Evolutionary conservation across 768 basidiomycete genomes (phyloP).

Genomic region (Mycena maculata): DNA sequence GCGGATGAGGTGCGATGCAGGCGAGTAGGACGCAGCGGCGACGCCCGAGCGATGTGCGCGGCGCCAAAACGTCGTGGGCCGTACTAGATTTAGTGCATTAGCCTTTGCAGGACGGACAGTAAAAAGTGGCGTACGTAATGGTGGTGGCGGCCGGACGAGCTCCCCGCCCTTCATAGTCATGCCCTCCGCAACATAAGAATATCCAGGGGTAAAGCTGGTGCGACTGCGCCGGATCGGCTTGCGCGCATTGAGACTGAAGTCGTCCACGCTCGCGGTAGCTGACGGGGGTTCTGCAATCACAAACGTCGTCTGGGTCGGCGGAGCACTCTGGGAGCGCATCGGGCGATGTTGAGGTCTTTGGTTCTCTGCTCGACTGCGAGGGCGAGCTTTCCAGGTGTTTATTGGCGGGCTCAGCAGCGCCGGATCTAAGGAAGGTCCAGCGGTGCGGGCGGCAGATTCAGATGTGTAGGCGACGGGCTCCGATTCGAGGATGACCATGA

Average conservation of each 20-base stretch:
- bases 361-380: constrained; percentile 27
- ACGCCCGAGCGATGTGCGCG: constrained; percentile 79
- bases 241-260: constrained; percentile 20
- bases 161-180: constrained; percentile 55
- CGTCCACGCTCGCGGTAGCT: constrained; percentile 43
- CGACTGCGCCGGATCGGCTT: constrained; percentile 43
- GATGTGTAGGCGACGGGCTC: constrained; percentile 14
- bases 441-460: constrained; percentile 36
- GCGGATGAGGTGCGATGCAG: constrained; percentile 77
- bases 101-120: neutral
- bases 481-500: constrained; percentile 58
- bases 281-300: neutral
- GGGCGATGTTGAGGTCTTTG: constrained; percentile 51
- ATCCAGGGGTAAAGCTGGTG: constrained; percentile 42
- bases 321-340: constrained; percentile 61
- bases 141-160: constrained; percentile 70
- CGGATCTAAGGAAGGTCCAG: constrained; percentile 41
- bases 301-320: constrained; percentile 37
- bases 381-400: constrained; percentile 58
- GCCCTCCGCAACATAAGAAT: constrained; percentile 26
- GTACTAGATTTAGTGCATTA: constrained; percentile 56
- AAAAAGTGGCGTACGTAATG: constrained; percentile 61
- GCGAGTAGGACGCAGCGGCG: constrained; percentile 76
- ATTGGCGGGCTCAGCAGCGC: constrained; percentile 60
- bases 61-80: constrained; percentile 87